These are phyloP conservation scores for Fusarium coicis DNA, from an alignment of 2,329 filamentous ascomycete species.

Conservation along the genomic window DNA sequence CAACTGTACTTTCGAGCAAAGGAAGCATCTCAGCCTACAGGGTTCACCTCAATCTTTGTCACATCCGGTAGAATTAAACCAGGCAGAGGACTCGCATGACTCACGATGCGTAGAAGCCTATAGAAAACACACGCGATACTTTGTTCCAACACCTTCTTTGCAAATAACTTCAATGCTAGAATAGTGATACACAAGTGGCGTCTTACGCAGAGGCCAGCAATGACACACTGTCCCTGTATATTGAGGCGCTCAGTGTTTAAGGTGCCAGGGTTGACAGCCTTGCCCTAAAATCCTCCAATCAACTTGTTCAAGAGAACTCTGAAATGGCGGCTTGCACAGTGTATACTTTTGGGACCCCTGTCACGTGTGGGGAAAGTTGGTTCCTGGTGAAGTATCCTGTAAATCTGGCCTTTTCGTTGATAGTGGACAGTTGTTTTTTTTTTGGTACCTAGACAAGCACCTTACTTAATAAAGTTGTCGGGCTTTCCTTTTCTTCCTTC, in stretches of 20 bases:
- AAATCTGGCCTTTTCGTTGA: conserved; percentile 57
- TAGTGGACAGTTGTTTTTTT: conserved; percentile 54
- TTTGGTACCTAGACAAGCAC: conserved; percentile 44
- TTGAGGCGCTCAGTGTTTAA: conserved; percentile 29
- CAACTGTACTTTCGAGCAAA: conserved; percentile 10
- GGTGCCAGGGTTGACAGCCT: conserved; percentile 31
- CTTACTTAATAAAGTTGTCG: conserved; percentile 51
- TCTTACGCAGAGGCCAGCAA: conserved; percentile 10
- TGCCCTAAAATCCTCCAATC: not conserved
- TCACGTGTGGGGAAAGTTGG: conserved; percentile 47
- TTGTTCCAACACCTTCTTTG: conserved; percentile 9
- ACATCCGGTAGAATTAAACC: not conserved
- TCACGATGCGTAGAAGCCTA: conserved; percentile 26
- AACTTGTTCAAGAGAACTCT: not conserved
- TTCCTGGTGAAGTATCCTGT: not conserved
- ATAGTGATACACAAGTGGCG: conserved; percentile 19
- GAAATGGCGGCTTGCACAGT: conserved; percentile 38
- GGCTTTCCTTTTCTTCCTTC: not conserved
- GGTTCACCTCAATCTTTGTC: not conserved
- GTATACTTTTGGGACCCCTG: conserved; percentile 40
- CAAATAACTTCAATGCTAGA: not conserved
- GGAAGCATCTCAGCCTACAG: not conserved
- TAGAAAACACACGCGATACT: conserved; percentile 22
- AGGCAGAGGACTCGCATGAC: conserved; percentile 20
- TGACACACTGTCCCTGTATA: not conserved